Evolutionary conservation across 208 protist species (phyloP).

Genomic region (Leishmania tarentolae): DNA sequence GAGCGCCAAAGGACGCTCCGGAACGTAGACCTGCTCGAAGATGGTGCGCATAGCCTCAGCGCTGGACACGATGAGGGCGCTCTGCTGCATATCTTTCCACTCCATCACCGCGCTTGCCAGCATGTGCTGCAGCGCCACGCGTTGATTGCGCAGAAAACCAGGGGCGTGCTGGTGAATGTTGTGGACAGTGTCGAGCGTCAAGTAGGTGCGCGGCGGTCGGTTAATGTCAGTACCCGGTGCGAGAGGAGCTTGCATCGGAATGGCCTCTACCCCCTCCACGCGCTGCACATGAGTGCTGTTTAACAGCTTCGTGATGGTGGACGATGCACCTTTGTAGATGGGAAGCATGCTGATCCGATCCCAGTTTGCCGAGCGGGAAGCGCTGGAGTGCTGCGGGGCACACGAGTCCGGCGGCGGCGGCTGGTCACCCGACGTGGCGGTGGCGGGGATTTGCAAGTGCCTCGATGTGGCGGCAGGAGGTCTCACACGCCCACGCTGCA

Average conservation of each 20-base stretch:
- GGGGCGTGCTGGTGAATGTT: slow-evolving; percentile 82
- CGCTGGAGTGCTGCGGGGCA: not conserved
- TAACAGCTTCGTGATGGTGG: slow-evolving; percentile 22
- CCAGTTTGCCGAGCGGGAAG: slow-evolving; percentile 11
- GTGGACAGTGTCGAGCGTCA: slow-evolving; percentile 64
- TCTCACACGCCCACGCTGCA: not conserved
- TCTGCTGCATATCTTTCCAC: slow-evolving; percentile 59
- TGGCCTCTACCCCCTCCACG: slow-evolving; percentile 56
- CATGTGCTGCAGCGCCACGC: slow-evolving; percentile 60
- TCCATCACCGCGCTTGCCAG: slow-evolving; percentile 54
- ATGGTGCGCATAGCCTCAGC: slow-evolving; percentile 71
- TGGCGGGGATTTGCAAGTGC: not conserved
- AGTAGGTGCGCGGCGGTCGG: slow-evolving; percentile 68
- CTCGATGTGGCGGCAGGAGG: not conserved
- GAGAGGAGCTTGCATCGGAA: slow-evolving; percentile 64
- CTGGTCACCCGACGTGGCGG: not conserved
- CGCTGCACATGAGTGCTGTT: slow-evolving; percentile 66
- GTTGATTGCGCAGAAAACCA: slow-evolving; percentile 71
- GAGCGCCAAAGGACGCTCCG: slow-evolving; percentile 58
- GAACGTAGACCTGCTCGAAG: slow-evolving; percentile 63
- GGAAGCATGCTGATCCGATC: slow-evolving; percentile 24
- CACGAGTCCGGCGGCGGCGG: not conserved
- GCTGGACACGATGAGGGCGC: slow-evolving; percentile 63
- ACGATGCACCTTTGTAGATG: slow-evolving; percentile 9
- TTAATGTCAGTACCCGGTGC: slow-evolving; percentile 70